Evolutionary conservation across 1,284 basidiomycete genomes (phyloP).

Genomic region (Meripilus lineatus): DNA sequence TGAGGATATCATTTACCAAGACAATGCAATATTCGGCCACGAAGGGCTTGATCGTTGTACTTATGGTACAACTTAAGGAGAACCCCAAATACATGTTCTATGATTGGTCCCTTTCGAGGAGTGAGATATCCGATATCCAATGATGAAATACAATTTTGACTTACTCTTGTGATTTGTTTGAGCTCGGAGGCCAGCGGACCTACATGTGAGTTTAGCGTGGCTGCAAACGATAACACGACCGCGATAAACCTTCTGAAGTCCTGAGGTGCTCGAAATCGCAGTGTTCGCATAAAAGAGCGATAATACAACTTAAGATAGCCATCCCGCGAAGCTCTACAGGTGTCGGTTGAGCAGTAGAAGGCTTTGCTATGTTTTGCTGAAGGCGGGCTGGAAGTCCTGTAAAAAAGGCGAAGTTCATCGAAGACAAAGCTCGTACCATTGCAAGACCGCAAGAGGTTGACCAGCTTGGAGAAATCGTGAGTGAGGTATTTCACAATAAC

Average conservation of each 20-base stretch:
- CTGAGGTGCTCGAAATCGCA: slow-evolving; percentile 89
- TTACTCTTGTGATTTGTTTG: slow-evolving; percentile 47
- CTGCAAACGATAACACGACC: slow-evolving; percentile 1
- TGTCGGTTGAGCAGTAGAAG: not conserved
- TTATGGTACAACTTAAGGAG: slow-evolving; percentile 71
- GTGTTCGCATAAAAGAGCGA: slow-evolving; percentile 79
- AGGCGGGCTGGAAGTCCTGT: slow-evolving; percentile 42
- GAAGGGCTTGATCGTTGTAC: slow-evolving; percentile 47
- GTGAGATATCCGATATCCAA: too few species aligned
- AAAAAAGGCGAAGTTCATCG: slow-evolving; percentile 3
- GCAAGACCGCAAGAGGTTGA: slow-evolving; percentile 78
- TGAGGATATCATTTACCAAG: slow-evolving; percentile 49
- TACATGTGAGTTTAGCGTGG: too few species aligned
- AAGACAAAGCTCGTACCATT: slow-evolving; percentile 47
- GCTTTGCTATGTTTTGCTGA: slow-evolving; percentile 42
- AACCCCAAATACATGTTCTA: slow-evolving; percentile 76
- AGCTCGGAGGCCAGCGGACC: too few species aligned
- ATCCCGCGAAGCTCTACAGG: not conserved
- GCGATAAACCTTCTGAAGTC: not conserved
- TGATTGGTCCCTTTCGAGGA: slow-evolving; percentile 60
- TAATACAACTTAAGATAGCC: not conserved
- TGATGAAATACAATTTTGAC: slow-evolving; percentile 30
- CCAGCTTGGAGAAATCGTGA: slow-evolving; percentile 74
- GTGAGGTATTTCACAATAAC: slow-evolving; percentile 82
- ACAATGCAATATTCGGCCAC: slow-evolving; percentile 72